Evolutionary conservation across 495 filamentous ascomycete species (phyloP).

Genomic region (Lindgomyces ingoldianus): DNA sequence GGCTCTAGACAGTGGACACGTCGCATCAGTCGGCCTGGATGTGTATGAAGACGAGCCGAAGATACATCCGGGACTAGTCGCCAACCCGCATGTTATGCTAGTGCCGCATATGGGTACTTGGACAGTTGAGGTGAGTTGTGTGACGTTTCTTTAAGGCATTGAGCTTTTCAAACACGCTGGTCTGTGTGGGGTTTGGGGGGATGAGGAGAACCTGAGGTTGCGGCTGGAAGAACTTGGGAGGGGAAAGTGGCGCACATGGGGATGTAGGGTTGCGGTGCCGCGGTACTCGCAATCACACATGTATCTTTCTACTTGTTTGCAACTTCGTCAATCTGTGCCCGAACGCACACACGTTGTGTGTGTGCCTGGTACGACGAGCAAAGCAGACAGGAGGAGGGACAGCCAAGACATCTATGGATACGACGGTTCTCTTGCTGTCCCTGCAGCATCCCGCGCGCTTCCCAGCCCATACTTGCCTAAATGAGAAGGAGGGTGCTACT

Average conservation of each 20-base stretch:
- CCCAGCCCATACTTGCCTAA: conserved; percentile 13
- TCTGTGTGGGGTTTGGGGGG: not conserved
- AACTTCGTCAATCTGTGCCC: too few relatives aligned
- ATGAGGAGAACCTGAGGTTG: not conserved
- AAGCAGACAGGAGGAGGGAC: not conserved
- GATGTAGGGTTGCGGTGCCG: too few relatives aligned
- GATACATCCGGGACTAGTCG: conserved; percentile 61
- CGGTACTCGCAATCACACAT: too few relatives aligned
- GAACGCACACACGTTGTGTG: not conserved
- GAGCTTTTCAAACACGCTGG: not conserved
- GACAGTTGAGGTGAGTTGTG: conserved; percentile 60
- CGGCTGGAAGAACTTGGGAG: too few relatives aligned
- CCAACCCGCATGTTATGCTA: conserved; percentile 61
- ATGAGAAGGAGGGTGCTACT: conserved; percentile 19
- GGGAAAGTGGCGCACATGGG: too few relatives aligned
- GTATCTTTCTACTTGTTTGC: too few relatives aligned
- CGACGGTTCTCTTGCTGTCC: too few relatives aligned
- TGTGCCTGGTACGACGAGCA: not conserved
- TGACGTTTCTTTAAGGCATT: not conserved
- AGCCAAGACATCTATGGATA: not conserved
- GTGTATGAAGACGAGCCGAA: conserved; percentile 71
- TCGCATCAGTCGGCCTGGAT: conserved; percentile 63
- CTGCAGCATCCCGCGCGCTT: too few relatives aligned
- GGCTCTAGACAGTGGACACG: conserved; percentile 62
- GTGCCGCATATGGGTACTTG: conserved; percentile 72